phyloP scores from a whole-genome alignment of 1,284 basidiomycete species.

The Trametes versicolor region DNA sequence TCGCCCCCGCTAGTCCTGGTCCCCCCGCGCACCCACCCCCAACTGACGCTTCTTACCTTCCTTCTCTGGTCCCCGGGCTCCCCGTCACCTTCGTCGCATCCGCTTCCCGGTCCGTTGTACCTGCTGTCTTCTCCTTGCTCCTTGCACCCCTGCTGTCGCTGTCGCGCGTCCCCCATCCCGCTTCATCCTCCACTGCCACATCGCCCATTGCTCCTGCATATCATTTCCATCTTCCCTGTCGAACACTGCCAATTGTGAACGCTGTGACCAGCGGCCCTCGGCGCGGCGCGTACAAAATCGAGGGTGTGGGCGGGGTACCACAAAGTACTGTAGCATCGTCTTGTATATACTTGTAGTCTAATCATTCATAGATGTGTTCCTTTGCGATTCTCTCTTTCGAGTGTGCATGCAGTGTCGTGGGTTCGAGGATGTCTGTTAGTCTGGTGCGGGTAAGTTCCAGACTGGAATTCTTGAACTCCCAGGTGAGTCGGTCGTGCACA shows the following conservation, averaged over 20 bases:
- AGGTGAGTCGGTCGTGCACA: no score
- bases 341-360: conserved; percentile 16
- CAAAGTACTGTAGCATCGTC: conserved; percentile 14
- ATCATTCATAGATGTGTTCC: conserved; percentile 15
- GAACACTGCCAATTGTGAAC: not conserved
- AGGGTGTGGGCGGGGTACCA: not conserved
- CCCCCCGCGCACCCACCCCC: not conserved
- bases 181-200: not conserved
- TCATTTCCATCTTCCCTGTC: not conserved
- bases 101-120: conserved; percentile 17
- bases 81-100: conserved; percentile 2
- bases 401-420: no score
- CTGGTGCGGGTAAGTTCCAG: no score
- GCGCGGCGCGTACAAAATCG: conserved; percentile 10
- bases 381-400: not conserved
- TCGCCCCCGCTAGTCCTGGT: conserved; percentile 2
- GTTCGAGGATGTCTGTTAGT: no score
- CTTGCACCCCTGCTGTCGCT: not conserved
- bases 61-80: conserved; percentile 4
- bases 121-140: not conserved
- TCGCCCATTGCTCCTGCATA: no score
- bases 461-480: no score
- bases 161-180: not conserved
- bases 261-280: not conserved
- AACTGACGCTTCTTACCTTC: not conserved